phyloP scores from a whole-genome alignment of 129 eudicot genomes.

The Solidago caesia region DNA sequence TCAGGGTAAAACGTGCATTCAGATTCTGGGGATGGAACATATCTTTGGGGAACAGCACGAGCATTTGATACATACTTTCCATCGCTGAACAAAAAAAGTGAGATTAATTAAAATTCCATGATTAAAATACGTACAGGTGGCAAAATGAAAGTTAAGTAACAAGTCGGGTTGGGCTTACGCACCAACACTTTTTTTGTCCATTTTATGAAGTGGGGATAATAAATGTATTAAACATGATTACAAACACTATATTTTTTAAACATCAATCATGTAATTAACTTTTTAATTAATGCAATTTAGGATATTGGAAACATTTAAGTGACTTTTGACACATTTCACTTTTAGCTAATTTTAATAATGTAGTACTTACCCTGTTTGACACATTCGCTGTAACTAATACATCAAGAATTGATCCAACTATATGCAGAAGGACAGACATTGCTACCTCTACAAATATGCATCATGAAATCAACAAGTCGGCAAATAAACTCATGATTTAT shows the following conservation, averaged over 20 bases:
- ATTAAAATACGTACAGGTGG: background rate
- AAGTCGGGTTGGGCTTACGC: background rate
- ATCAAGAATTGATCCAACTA: too few relatives aligned
- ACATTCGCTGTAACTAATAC: too few relatives aligned
- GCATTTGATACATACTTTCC: conserved; percentile 46
- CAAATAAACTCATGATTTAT: background rate
- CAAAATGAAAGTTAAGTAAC: background rate
- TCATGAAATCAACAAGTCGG: background rate
- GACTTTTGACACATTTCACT: too few relatives aligned
- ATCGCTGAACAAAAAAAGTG: conserved; percentile 36
- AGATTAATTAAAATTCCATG: conserved; percentile 6
- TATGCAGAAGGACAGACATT: too few relatives aligned
- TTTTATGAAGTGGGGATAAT: too few relatives aligned
- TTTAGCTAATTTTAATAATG: too few relatives aligned
- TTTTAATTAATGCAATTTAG: too few relatives aligned
- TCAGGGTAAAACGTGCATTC: conserved; percentile 26
- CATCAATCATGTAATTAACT: too few relatives aligned
- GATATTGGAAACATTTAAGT: too few relatives aligned
- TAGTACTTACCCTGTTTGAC: too few relatives aligned
- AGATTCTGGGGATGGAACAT: conserved; percentile 50
- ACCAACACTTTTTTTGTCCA: too few relatives aligned
- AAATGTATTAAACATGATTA: background rate
- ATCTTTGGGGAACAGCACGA: conserved; percentile 32
- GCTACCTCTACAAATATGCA: too few relatives aligned
- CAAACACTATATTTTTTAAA: background rate